Percentiles rank a stretch among this genome's conserved stretches.
These are phyloP conservation scores for Coelastrella sp. DNA, from an alignment of 139 green algal genomes.

Conservation along the genomic window DNA sequence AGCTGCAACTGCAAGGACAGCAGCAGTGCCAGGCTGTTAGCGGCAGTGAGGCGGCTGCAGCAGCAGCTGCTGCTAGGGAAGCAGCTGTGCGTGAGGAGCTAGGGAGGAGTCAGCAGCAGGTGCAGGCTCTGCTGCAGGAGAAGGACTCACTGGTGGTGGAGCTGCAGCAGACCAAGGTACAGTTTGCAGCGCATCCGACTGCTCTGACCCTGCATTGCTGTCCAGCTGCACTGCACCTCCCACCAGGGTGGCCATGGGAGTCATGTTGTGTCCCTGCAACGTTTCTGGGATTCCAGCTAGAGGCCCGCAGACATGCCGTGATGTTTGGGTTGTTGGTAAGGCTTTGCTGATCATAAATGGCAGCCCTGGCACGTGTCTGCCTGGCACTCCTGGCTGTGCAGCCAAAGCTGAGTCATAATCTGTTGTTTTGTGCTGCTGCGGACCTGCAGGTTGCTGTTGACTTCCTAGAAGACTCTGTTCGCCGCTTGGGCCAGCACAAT, in stretches of 20 bases:
- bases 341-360: too few species aligned
- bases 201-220: too few species aligned
- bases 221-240: too few species aligned
- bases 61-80: not conserved
- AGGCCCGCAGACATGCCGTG: too few species aligned
- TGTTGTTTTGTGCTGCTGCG: not conserved
- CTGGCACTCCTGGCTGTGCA: too few species aligned
- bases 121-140: slow-evolving; percentile 17
- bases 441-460: slow-evolving; percentile 30
- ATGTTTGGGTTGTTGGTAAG: too few species aligned
- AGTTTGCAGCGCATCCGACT: not conserved
- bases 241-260: too few species aligned
- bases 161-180: slow-evolving; percentile 48
- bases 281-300: too few species aligned
- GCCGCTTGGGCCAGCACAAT: slow-evolving; percentile 40
- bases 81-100: not conserved
- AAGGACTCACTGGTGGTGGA: slow-evolving; percentile 29
- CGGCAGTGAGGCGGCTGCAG: not conserved
- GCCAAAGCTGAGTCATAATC: too few species aligned
- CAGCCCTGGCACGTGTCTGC: too few species aligned
- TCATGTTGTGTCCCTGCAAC: too few species aligned
- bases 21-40: not conserved
- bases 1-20: not conserved
- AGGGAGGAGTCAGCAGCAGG: not conserved
- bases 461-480: slow-evolving; percentile 36